phyloP scores from a whole-genome alignment of 139 green algal genomes.

The Edaphochlamys debaryana region DNA sequence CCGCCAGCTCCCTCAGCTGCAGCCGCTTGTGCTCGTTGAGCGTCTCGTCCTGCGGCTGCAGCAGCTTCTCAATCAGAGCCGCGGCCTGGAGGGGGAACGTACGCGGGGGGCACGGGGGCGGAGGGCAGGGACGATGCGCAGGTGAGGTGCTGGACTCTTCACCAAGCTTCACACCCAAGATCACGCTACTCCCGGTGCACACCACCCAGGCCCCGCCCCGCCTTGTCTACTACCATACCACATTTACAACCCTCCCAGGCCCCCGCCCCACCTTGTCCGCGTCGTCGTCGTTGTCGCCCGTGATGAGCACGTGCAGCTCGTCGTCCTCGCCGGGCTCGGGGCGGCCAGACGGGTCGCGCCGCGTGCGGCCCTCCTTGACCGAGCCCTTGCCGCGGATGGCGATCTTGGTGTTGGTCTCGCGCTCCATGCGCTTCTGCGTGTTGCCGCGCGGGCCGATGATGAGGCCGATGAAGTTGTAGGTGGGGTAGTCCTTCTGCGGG shows the following conservation, averaged over 20 bases:
- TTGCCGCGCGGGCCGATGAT: slow-evolving; percentile 94
- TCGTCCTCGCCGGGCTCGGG: slow-evolving; percentile 77
- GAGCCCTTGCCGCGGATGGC: slow-evolving; percentile 86
- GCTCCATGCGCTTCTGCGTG: slow-evolving; percentile 93
- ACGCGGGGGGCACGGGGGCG: no score
- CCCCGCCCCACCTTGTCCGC: slow-evolving; percentile 42
- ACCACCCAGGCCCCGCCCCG: no score
- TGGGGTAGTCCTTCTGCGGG: slow-evolving; percentile 84
- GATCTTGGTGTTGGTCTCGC: slow-evolving; percentile 92
- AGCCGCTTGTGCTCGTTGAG: slow-evolving; percentile 92
- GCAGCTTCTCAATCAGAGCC: slow-evolving; percentile 86
- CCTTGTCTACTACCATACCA: no score
- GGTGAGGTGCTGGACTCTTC: no score
- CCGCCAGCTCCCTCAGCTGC: slow-evolving; percentile 89
- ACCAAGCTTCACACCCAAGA: no score
- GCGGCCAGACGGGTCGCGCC: slow-evolving; percentile 67
- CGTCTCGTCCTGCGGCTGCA: slow-evolving; percentile 87
- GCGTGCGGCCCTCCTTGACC: slow-evolving; percentile 85
- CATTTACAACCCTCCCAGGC: no score
- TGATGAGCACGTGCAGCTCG: slow-evolving; percentile 94
- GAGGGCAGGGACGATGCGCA: no score
- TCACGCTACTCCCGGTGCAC: no score
- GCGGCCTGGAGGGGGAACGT: slow-evolving; percentile 41
- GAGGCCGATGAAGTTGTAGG: slow-evolving; percentile 97
- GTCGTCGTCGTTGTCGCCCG: slow-evolving; percentile 81